Evolutionary conservation across 2,329 filamentous ascomycete species (phyloP), one percentile per base, ranked within the genome.

Genomic region (Penicillium sp.): DNA sequence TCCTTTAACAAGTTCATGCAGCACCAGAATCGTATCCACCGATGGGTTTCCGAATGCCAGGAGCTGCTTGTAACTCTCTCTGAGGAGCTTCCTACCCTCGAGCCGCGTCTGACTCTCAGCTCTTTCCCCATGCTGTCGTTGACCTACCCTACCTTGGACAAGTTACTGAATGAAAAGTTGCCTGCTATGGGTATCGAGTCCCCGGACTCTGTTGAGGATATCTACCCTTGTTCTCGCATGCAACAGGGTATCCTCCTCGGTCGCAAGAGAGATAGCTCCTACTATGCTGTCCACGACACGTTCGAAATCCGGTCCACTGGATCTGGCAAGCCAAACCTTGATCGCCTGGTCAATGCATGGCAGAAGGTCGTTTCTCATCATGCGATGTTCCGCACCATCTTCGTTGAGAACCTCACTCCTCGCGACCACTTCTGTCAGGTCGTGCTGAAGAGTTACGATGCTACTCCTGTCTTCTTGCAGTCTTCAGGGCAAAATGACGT

Each of bases 1-100:
- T 78, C 79, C 0, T 81, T 79, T 67, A 82, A 81, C 60, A 71
- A 72, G 14, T 66, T 73, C 31, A 81, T 81, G 77, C 64, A 66
- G 10, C 77, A 81, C 58, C 78, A 81, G 55, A 62, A 71, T 2
- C 63, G 65, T 0, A 78, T 82, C 18, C 66, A 68, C 9, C 37
- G 64, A 16, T 82, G 79, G 80, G 71, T 81, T 4, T 64, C 66
- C 0, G 61, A 66, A 34, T 81, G 74, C 50, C 65, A 69, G 18
- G 44, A 68, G 3, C 66, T 70, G 0, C 67, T 80, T 4, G 60
- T 60, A 8, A 60, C 60, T 0, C 58, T 75, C 10, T 67, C 70
- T 0, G 61, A 67, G 31, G 55, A 62, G 39, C 58, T 76, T 4
- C 63, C 57, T 2, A 54, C 61, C 4, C 57, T 71, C 43, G 16